Conservation (phyloP, 2,329 filamentous ascomycete genomes). For the Penicillium sp. region DNA sequence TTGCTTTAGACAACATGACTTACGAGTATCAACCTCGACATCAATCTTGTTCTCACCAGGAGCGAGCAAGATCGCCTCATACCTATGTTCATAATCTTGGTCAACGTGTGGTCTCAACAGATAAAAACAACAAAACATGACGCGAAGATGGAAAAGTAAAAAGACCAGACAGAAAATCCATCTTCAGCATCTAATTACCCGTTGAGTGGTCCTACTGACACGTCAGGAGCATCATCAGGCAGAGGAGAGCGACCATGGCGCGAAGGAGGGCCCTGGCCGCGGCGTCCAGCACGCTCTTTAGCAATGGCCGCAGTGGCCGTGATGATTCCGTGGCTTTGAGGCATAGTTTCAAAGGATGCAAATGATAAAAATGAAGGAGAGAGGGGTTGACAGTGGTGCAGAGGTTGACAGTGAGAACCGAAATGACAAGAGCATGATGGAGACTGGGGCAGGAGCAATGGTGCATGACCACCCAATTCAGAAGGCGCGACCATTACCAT, state of each 20-base stretch:
- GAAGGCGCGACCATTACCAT: not conserved
- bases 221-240: constrained; percentile 16
- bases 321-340: not conserved
- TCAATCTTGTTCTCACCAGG: constrained; percentile 93
- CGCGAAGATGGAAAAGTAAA: not conserved
- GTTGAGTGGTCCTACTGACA: constrained; percentile 16
- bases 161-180: not conserved
- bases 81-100: constrained; percentile 54
- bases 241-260: constrained; percentile 1
- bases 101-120: not conserved
- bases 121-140: not conserved
- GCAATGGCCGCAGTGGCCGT: constrained; percentile 17
- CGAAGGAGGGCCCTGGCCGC: not conserved
- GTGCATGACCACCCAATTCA: not conserved
- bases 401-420: not conserved
- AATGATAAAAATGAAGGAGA: not conserved
- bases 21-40: constrained; percentile 84
- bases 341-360: not conserved
- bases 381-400: not conserved
- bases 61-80: constrained; percentile 85
- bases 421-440: not conserved
- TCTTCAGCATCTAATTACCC: not conserved
- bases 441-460: not conserved
- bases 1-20: constrained; percentile 35
- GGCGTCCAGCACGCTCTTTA: constrained; percentile 17